Base-by-base conservation (phyloP, 306 rosid species). In the Pyrus pyrifolia region DNA sequence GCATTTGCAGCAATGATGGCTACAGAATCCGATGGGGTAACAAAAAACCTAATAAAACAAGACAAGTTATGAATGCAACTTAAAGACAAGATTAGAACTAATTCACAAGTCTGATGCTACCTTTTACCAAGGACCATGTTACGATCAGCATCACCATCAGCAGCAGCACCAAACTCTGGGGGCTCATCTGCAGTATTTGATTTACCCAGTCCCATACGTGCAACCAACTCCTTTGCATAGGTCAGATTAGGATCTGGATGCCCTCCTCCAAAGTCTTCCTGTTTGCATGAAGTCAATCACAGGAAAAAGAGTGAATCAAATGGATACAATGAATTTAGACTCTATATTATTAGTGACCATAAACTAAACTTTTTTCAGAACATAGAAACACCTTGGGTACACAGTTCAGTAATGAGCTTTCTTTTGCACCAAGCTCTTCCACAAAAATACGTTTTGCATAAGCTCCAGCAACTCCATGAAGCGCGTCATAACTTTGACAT, bases 141-240 rank as follows among this genome's bases (percentile, higher is more conserved):
- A 60, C 98, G 99, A 83, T 96, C 99, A 52, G 99, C 99, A 83
- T 96, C 99, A 83, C 99, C 99, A 83, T 96, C 99, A 80, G 97
- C 89, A 82, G 99, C 99, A 76, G 96, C 99, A 82, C 99, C 99
- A 81, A 96, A 96, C 85, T 96, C 99, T 7, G 99, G 99, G 67
- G 93, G 93, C 77, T 91, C 97, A 22, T 63, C 79, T 85, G 88
- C 87, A 35, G 93, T 69, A 70, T 82, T 83, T 81, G 97, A 82
- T 84, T 96, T 89, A 11, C 99, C 85, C 84, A 96, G 82, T 60
- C 99, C 99, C 99, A 96, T 83, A 31, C 96, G 85, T 59, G 81
- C 91, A 78, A 96, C 99, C 90, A 96, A 87, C 86, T 91, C 99
- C 84, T 96, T 96, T 19, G 99, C 99, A 87, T 96, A 96, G 71